phyloP scores from a whole-genome alignment of 192 early-diverging fungal species.

The Backusella australiensis region DNA sequence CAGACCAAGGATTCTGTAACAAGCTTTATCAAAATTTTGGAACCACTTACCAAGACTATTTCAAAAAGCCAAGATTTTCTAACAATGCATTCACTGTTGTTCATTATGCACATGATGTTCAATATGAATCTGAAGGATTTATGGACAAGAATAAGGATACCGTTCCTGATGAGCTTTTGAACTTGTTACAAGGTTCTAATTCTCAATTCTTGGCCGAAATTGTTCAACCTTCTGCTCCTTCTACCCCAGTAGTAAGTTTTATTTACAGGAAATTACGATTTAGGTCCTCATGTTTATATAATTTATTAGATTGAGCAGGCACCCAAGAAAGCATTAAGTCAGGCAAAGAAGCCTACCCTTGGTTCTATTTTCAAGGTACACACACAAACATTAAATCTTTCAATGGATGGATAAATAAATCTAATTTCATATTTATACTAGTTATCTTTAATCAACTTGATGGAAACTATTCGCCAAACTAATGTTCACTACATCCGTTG shows the following conservation, averaged over 20 bases:
- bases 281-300: neutral
- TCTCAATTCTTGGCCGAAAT: slow-evolving; percentile 84
- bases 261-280: neutral
- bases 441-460: slow-evolving; percentile 84
- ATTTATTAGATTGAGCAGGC: slow-evolving; percentile 12
- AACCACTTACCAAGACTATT: slow-evolving; percentile 70
- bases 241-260: slow-evolving; percentile 36
- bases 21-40: slow-evolving; percentile 90
- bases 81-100: slow-evolving; percentile 87
- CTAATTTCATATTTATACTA: neutral
- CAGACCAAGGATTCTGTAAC: slow-evolving; percentile 80
- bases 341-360: slow-evolving; percentile 81
- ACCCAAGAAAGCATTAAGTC: slow-evolving; percentile 47
- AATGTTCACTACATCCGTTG: slow-evolving; percentile 98
- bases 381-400: neutral
- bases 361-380: slow-evolving; percentile 88
- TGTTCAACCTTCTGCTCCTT: slow-evolving; percentile 51
- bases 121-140: slow-evolving; percentile 93
- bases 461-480: slow-evolving; percentile 93
- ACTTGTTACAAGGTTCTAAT: slow-evolving; percentile 70
- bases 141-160: slow-evolving; percentile 99
- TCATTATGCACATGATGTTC: slow-evolving; percentile 96
- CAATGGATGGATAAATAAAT: neutral
- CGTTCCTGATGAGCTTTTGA: slow-evolving; percentile 91
- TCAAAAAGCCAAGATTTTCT: slow-evolving; percentile 91